Conservation (phyloP, 176 grass and related monocot species). For the Panicum miliaceum region DNA sequence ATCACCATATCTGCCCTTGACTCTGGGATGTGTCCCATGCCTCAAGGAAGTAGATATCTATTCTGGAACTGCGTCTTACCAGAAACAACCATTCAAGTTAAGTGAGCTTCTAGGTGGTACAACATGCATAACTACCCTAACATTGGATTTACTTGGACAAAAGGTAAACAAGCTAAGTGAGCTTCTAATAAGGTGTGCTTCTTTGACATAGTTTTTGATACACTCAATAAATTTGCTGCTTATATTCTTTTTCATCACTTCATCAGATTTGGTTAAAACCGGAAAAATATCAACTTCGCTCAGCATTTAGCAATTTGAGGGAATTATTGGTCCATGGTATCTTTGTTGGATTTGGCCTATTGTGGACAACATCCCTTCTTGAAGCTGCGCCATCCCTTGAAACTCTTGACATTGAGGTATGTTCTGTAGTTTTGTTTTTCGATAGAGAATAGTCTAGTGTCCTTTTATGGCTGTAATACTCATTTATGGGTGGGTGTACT, state of each 20-base stretch:
- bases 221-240: not conserved
- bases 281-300: constrained; percentile 1
- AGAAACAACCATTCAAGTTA: constrained; percentile 4
- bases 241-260: not conserved
- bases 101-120: constrained; percentile 1
- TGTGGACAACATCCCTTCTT: constrained; percentile 24
- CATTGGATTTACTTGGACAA: constrained; percentile 14
- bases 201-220: not conserved
- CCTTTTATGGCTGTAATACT: not conserved
- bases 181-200: not conserved
- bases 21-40: not conserved
- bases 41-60: constrained; percentile 30
- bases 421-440: not conserved
- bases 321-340: not conserved
- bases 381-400: constrained; percentile 5
- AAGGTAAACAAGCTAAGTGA: constrained; percentile 6
- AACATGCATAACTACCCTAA: not conserved
- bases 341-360: constrained; percentile 28
- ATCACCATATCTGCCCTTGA: not conserved
- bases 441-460: not conserved
- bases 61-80: not conserved
- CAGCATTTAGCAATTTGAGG: constrained; percentile 19
- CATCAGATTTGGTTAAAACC: constrained; percentile 31
- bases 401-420: constrained; percentile 11
- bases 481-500: too few relatives aligned